These are phyloP conservation scores for Hymenochaete sp. DNA, from an alignment of 1,284 basidiomycete species.

Conservation along the genomic window DNA sequence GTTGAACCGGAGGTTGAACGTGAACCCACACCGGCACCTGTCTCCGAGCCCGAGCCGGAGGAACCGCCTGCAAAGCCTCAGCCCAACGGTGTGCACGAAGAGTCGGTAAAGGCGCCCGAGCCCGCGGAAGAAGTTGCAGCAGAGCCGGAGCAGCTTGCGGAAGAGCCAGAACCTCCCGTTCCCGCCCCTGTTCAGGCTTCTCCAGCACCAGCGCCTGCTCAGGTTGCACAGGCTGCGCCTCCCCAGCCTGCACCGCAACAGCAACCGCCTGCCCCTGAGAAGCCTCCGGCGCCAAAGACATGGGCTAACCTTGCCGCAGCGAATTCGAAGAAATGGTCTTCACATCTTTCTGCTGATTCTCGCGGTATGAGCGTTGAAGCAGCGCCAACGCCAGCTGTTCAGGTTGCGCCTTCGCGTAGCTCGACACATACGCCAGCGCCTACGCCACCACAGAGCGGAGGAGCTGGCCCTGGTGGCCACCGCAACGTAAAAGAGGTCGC, in stretches of 20 bases:
- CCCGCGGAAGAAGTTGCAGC: constrained; percentile 7
- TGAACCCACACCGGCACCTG: constrained; percentile 32
- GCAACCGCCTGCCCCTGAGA: constrained; percentile 31
- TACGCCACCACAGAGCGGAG: constrained; percentile 22
- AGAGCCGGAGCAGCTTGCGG: constrained; percentile 11
- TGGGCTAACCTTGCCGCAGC: constrained; percentile 89
- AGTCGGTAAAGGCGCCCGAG: constrained; percentile 21
- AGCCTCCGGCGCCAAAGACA: constrained; percentile 60
- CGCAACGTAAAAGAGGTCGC: constrained; percentile 21
- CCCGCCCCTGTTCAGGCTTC: constrained; percentile 25
- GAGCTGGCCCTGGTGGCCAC: constrained; percentile 21
- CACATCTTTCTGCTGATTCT: constrained; percentile 64
- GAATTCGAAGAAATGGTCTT: constrained; percentile 71
- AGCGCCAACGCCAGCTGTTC: constrained; percentile 34
- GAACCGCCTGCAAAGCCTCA: constrained; percentile 33
- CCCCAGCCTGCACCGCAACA: constrained; percentile 19
- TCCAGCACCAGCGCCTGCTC: constrained; percentile 30
- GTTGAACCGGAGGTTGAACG: constrained; percentile 24
- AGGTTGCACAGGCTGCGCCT: constrained; percentile 24
- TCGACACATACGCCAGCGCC: constrained; percentile 44
- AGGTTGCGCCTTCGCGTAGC: constrained; percentile 34
- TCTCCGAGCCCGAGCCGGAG: constrained; percentile 30
- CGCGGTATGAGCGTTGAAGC: constrained; percentile 62
- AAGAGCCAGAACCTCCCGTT: constrained; percentile 19
- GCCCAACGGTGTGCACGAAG: constrained; percentile 30